These are phyloP conservation scores for Sclerospora graminicola DNA, from an alignment of 352 stramenopile genomes.

Conservation along the genomic window DNA sequence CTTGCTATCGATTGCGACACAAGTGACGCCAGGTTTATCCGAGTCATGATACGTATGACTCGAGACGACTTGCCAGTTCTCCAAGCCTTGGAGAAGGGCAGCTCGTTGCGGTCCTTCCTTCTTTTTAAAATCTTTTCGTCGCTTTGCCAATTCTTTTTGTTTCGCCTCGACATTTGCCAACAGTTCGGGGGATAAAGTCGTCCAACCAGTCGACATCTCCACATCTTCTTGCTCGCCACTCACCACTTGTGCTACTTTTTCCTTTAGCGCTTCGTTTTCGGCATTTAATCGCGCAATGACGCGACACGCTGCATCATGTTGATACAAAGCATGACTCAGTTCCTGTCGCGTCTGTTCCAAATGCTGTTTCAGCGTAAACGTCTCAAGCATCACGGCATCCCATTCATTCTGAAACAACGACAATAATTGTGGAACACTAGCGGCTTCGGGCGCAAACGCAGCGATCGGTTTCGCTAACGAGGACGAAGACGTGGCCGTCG, in stretches of 20 bases:
- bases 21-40: conserved; percentile 56
- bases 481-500: too few relatives aligned
- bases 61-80: conserved; percentile 25
- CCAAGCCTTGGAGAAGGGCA: conserved; percentile 23
- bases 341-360: conserved; percentile 92
- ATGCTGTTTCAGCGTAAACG: conserved; percentile 90
- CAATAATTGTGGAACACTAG: conserved; percentile 56
- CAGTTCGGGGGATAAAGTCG: conserved; percentile 25
- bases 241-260: conserved; percentile 16
- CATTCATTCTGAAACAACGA: conserved; percentile 88
- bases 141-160: conserved; percentile 61
- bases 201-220: conserved; percentile 22
- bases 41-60: conserved; percentile 66
- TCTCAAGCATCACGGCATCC: conserved; percentile 91
- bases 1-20: conserved; percentile 50
- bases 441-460: conserved; percentile 29
- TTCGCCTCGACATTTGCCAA: conserved; percentile 49
- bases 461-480: background rate
- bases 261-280: conserved; percentile 52
- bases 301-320: conserved; percentile 93
- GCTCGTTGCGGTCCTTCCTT: conserved; percentile 37
- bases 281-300: conserved; percentile 89
- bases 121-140: conserved; percentile 72
- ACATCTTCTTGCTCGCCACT: conserved; percentile 30
- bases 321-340: conserved; percentile 91